Conservation (phyloP, 1,284 basidiomycete species). For the Phellopilus nigrolimitatus region DNA sequence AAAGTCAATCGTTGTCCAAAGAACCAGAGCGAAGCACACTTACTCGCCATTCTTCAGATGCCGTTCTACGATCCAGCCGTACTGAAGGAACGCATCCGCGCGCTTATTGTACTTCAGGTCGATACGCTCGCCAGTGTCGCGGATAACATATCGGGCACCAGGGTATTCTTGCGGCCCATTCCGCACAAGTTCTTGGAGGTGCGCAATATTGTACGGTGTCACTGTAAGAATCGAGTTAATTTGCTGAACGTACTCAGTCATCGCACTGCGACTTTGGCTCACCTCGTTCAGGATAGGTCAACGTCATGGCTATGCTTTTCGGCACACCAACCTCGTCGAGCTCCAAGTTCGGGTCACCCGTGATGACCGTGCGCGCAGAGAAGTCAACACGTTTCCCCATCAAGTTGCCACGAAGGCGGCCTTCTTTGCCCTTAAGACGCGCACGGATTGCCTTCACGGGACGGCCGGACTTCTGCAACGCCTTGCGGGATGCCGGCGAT, state of each 20-base stretch:
- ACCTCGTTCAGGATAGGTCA: constrained; percentile 98
- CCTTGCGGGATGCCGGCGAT: constrained; percentile 98
- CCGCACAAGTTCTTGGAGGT: constrained; percentile 93
- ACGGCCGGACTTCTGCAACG: constrained; percentile 94
- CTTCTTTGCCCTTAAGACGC: constrained; percentile 98
- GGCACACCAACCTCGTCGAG: constrained; percentile 98
- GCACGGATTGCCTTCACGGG: constrained; percentile 99
- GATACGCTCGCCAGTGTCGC: constrained; percentile 97
- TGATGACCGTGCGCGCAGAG: constrained; percentile 98
- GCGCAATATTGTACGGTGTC: constrained; percentile 95
- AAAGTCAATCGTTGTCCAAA: constrained; percentile 16
- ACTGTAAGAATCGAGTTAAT: constrained; percentile 45
- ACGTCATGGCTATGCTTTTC: constrained; percentile 94
- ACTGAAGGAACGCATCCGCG: constrained; percentile 96
- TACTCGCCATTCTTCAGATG: constrained; percentile 98
- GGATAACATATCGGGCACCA: constrained; percentile 94
- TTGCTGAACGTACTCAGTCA: background rate
- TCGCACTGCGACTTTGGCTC: constrained; percentile 24
- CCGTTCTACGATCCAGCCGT: constrained; percentile 98
- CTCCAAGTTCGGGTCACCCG: constrained; percentile 96
- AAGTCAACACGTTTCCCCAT: constrained; percentile 99
- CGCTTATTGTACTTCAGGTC: constrained; percentile 96
- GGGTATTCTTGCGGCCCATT: constrained; percentile 96
- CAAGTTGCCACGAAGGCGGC: constrained; percentile 94
- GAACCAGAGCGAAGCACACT: constrained; percentile 34